Conservation (phyloP, 2,329 filamentous ascomycete species). For the Leptodontidium sp. region DNA sequence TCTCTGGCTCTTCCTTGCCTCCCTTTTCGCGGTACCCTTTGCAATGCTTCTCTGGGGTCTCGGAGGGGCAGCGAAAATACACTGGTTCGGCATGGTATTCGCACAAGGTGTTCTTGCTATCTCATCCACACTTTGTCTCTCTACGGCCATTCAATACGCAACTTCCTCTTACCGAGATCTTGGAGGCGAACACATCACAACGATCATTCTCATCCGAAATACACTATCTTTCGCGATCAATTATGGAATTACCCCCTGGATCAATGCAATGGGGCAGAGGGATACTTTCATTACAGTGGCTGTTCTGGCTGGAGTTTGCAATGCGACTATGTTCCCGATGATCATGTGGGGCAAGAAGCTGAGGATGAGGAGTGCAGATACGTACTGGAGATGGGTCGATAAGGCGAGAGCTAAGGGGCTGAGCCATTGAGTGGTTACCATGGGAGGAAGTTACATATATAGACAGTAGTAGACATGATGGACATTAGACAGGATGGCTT, state of each 20-base stretch:
- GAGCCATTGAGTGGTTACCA: conserved; percentile 23
- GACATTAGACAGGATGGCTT: too few relatives aligned
- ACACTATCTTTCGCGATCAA: conserved; percentile 58
- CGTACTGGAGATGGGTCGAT: conserved; percentile 37
- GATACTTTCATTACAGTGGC: conserved; percentile 54
- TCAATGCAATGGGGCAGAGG: conserved; percentile 50
- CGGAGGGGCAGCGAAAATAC: conserved; percentile 54
- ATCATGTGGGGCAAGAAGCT: conserved; percentile 36
- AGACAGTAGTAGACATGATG: too few relatives aligned
- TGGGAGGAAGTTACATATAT: neutral
- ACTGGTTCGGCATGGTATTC: conserved; percentile 55
- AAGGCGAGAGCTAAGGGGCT: conserved; percentile 35
- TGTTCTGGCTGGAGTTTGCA: conserved; percentile 38
- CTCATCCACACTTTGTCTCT: conserved; percentile 49
- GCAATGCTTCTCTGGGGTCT: conserved; percentile 59
- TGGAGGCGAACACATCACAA: conserved; percentile 56
- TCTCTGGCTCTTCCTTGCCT: conserved; percentile 45
- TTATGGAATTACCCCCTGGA: conserved; percentile 59
- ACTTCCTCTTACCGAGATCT: conserved; percentile 57
- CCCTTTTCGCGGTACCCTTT: conserved; percentile 52
- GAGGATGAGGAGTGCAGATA: conserved; percentile 32
- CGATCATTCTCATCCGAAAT: conserved; percentile 56
- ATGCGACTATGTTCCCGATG: conserved; percentile 37
- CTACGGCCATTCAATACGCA: conserved; percentile 55
- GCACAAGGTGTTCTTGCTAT: conserved; percentile 54